Conservation (phyloP, 805 yeast species). For the Cyberlindnera subsufficiens region DNA sequence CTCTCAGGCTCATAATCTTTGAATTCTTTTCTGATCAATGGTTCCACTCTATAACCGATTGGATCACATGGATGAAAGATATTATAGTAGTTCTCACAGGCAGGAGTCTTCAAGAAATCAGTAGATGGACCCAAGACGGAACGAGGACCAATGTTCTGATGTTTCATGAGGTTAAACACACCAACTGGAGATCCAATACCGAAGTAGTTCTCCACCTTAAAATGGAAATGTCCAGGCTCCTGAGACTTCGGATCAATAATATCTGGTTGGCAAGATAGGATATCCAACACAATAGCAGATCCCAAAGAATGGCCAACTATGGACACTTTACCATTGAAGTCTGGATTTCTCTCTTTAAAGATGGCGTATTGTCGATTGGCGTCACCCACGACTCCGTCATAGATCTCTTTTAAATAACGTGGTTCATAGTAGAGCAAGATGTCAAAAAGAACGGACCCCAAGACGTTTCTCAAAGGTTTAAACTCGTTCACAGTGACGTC, state of each 20-base stretch:
- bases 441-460: slow-evolving; percentile 87
- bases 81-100: slow-evolving; percentile 66
- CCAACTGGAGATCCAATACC: slow-evolving; percentile 91
- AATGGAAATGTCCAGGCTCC: slow-evolving; percentile 44
- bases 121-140: slow-evolving; percentile 7
- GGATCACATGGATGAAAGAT: slow-evolving; percentile 91
- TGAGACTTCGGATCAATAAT: slow-evolving; percentile 17
- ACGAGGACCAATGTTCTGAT: slow-evolving; percentile 50
- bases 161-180: slow-evolving; percentile 68
- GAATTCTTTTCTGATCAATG: slow-evolving; percentile 52
- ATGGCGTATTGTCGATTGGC: slow-evolving; percentile 56
- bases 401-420: slow-evolving; percentile 53
- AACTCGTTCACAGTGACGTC: slow-evolving; percentile 78
- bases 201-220: slow-evolving; percentile 70
- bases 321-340: slow-evolving; percentile 75
- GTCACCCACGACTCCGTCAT: slow-evolving; percentile 53
- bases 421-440: slow-evolving; percentile 77
- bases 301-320: slow-evolving; percentile 91
- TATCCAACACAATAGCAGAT: slow-evolving; percentile 75
- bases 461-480: slow-evolving; percentile 63
- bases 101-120: slow-evolving; percentile 33
- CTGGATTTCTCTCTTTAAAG: slow-evolving; percentile 60
- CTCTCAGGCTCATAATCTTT: slow-evolving; percentile 46
- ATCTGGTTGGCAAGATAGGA: slow-evolving; percentile 43
- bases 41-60: slow-evolving; percentile 85